A percentile compares a stretch with the other conserved stretches of the same genome.
Evolutionary conservation across 106 monocot species (phyloP).

Genomic region (Acanthochlamys bracteata): DNA sequence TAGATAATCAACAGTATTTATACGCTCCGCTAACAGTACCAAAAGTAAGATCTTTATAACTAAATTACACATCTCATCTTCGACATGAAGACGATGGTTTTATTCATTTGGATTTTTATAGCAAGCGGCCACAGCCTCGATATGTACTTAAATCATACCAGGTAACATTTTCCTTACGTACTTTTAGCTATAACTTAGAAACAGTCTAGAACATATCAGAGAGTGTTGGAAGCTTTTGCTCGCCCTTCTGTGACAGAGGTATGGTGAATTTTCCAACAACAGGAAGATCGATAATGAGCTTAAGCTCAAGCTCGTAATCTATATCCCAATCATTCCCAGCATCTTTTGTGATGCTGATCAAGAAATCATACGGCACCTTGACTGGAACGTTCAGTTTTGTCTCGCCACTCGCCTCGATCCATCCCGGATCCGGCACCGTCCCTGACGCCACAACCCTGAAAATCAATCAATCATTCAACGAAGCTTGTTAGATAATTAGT

Average conservation of each 20-base stretch:
- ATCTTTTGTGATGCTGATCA: constrained; percentile 62
- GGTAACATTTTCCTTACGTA: no score
- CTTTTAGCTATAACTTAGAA: no score
- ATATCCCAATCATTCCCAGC: constrained; percentile 82
- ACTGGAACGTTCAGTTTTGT: constrained; percentile 56
- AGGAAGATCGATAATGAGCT: constrained; percentile 76
- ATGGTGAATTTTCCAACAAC: constrained; percentile 73
- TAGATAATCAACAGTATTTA: no score
- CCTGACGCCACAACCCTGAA: constrained; percentile 57
- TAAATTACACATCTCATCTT: no score
- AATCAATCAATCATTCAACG: no score
- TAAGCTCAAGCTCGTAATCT: constrained; percentile 59
- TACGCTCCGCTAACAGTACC: no score
- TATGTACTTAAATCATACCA: no score
- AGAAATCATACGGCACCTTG: constrained; percentile 72
- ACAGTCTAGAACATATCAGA: constrained; percentile 52
- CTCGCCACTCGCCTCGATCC: constrained; percentile 30
- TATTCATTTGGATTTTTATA: no score
- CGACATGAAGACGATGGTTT: no score
- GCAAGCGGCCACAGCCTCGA: no score
- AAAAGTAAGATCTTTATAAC: no score
- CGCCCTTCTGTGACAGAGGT: constrained; percentile 58
- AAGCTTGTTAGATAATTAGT: no score
- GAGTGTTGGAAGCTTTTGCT: constrained; percentile 72
- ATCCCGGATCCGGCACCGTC: constrained; percentile 57